phyloP scores from a whole-genome alignment of 2,329 filamentous ascomycete genomes.

The Fusarium buharicum region DNA sequence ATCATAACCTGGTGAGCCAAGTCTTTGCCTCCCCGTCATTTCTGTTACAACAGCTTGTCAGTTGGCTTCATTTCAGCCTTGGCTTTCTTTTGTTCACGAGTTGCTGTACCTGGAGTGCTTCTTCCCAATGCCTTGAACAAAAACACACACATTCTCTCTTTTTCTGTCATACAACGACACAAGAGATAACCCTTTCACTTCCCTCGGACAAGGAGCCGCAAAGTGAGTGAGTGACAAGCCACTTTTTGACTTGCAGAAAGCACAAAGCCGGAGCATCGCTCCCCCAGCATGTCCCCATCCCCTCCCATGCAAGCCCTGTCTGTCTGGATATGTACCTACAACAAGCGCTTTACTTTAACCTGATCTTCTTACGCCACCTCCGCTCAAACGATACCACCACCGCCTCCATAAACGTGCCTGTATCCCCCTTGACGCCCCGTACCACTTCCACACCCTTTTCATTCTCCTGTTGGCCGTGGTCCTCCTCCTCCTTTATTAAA shows the following conservation, averaged over 20 bases:
- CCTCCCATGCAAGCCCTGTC: constrained; percentile 20
- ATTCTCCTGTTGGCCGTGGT: constrained; percentile 19
- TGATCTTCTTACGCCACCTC: constrained; percentile 43
- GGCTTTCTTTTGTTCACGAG: constrained; percentile 27
- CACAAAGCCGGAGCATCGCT: constrained; percentile 13
- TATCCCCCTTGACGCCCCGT: constrained; percentile 23
- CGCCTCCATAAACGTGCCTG: constrained; percentile 27
- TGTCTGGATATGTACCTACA: not conserved
- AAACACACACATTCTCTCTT: too few species aligned
- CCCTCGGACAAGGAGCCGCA: constrained; percentile 30
- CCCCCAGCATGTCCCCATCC: not conserved
- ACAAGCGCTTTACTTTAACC: constrained; percentile 40
- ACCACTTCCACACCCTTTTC: constrained; percentile 20
- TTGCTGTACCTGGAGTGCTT: constrained; percentile 12
- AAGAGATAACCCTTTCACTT: not conserved
- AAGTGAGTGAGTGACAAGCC: constrained; percentile 1
- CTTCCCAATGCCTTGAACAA: constrained; percentile 25
- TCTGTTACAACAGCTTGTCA: constrained; percentile 22
- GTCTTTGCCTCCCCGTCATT: constrained; percentile 26
- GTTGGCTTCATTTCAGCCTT: constrained; percentile 18
- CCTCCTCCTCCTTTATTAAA: constrained; percentile 3
- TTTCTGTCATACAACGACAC: constrained; percentile 27
- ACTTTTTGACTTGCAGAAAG: constrained; percentile 23
- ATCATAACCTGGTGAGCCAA: constrained; percentile 44
- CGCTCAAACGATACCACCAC: constrained; percentile 40